Conservation (phyloP, 2,329 filamentous ascomycete genomes). For the Neoascochyta sp. region DNA sequence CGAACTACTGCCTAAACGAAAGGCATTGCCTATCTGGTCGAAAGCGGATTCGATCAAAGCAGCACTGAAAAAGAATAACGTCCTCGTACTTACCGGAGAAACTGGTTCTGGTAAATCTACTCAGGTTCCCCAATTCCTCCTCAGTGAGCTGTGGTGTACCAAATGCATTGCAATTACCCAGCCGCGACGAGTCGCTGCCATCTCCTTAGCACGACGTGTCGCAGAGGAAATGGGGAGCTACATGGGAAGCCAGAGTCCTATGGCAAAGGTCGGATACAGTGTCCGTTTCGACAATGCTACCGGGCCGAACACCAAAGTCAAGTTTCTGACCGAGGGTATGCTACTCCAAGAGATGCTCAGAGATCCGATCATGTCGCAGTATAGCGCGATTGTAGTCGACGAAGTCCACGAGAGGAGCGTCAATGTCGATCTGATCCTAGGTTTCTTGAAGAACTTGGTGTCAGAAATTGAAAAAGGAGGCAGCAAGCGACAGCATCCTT, state of each 20-base stretch:
- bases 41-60: slow-evolving; percentile 67
- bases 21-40: slow-evolving; percentile 75
- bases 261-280: slow-evolving; percentile 77
- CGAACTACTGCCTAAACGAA: slow-evolving; percentile 51
- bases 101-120: slow-evolving; percentile 97
- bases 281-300: slow-evolving; percentile 90
- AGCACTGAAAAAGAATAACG: slow-evolving; percentile 60
- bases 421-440: slow-evolving; percentile 86
- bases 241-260: slow-evolving; percentile 56
- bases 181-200: slow-evolving; percentile 88
- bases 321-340: slow-evolving; percentile 96
- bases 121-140: slow-evolving; percentile 88
- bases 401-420: slow-evolving; percentile 96
- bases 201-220: slow-evolving; percentile 82
- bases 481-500: slow-evolving; percentile 54
- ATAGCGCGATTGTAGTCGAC: slow-evolving; percentile 88
- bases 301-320: slow-evolving; percentile 78
- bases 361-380: slow-evolving; percentile 76
- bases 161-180: slow-evolving; percentile 86
- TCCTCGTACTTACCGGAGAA: slow-evolving; percentile 85
- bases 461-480: slow-evolving; percentile 60
- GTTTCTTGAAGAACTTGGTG: slow-evolving; percentile 79
- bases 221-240: slow-evolving; percentile 73
- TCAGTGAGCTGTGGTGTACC: slow-evolving; percentile 74
- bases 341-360: slow-evolving; percentile 87